phyloP scores from a whole-genome alignment of 2,329 filamentous ascomycete species.

The Akanthomyces uredinophilus region DNA sequence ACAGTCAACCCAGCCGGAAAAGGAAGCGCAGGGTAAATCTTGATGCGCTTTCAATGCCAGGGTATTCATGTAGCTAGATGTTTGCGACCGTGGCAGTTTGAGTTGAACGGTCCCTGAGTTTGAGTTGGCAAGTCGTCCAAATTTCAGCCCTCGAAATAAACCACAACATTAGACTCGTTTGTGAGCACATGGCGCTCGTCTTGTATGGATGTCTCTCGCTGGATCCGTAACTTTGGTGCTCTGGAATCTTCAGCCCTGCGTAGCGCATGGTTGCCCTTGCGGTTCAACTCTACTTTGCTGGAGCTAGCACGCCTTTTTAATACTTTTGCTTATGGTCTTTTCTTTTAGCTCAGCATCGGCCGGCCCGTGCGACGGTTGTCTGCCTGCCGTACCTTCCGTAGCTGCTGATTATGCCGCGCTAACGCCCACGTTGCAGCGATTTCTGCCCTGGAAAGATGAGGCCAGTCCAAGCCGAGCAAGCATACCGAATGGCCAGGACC shows the following conservation, averaged over 20 bases:
- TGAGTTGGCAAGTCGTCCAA: neutral
- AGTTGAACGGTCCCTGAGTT: neutral
- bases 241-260: neutral
- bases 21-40: neutral
- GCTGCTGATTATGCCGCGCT: neutral
- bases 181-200: neutral
- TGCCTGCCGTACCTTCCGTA: neutral
- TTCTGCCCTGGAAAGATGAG: neutral
- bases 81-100: neutral
- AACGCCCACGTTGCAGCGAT: neutral
- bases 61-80: neutral
- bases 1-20: neutral
- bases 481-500: neutral
- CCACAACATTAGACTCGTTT: too few species aligned
- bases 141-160: neutral
- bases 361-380: neutral
- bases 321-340: neutral
- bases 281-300: neutral
- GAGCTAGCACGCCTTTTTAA: neutral
- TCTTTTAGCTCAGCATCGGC: neutral
- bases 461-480: neutral
- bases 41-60: neutral
- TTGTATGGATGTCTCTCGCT: neutral
- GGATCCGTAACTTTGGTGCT: neutral
- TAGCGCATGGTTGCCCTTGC: neutral